A percentile compares a stretch with the other conserved stretches of the same genome.
phyloP scores from a whole-genome alignment of 352 stramenopile species.

The Pythium rishiriense region DNA sequence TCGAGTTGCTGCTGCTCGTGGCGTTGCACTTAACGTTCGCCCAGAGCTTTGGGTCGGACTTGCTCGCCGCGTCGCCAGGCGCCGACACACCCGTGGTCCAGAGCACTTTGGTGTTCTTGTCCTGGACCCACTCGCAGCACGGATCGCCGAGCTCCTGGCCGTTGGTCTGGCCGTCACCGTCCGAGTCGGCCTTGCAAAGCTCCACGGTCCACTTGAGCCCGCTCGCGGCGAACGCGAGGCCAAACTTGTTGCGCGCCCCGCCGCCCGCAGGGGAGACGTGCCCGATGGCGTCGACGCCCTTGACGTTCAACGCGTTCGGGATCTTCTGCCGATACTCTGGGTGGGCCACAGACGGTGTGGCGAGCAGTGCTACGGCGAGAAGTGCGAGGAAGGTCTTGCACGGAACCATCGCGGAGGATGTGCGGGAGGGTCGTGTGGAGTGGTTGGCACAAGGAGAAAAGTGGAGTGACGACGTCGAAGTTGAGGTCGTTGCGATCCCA shows the following conservation, averaged over 20 bases:
- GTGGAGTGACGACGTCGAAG: not conserved
- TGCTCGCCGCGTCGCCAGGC: conserved; percentile 27
- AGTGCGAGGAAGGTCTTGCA: conserved; percentile 1
- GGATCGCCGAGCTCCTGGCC: conserved; percentile 35
- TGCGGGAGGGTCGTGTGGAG: not conserved
- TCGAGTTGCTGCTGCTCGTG: not conserved
- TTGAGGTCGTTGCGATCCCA: no score
- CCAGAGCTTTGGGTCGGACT: conserved; percentile 24
- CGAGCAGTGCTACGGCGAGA: not conserved
- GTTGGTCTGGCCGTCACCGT: conserved; percentile 45
- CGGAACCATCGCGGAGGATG: not conserved
- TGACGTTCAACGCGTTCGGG: conserved; percentile 19
- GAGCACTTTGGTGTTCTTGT: conserved; percentile 15
- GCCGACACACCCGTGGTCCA: conserved; percentile 33
- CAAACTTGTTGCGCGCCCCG: conserved; percentile 34
- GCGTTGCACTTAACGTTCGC: conserved; percentile 5
- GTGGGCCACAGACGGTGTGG: not conserved
- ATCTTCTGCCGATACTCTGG: conserved; percentile 6
- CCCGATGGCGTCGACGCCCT: conserved; percentile 27
- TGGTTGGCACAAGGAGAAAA: not conserved
- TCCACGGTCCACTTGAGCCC: conserved; percentile 30
- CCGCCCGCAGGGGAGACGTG: conserved; percentile 32
- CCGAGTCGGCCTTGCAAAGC: conserved; percentile 36
- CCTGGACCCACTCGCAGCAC: conserved; percentile 25
- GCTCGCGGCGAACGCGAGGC: conserved; percentile 23